Conservation (phyloP, 352 stramenopile species). For the Phytophthora brassicae region DNA sequence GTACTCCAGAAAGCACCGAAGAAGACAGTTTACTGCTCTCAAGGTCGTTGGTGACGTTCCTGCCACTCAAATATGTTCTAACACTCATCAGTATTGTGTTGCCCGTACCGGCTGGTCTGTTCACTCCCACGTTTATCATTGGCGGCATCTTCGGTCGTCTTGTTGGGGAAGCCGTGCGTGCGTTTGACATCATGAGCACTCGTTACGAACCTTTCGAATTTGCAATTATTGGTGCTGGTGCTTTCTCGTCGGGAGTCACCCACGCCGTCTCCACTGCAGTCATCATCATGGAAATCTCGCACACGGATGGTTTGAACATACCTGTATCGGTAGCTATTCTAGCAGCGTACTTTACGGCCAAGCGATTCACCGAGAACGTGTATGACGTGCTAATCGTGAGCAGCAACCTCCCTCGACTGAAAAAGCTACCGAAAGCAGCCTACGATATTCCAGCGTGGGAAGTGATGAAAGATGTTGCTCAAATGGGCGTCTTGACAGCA, state of each 20-base stretch:
- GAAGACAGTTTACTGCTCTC: conserved; percentile 64
- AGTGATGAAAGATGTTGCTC: conserved; percentile 77
- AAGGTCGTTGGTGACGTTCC: conserved; percentile 71
- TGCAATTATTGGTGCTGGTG: conserved; percentile 90
- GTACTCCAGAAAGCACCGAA: conserved; percentile 14
- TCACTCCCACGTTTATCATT: conserved; percentile 86
- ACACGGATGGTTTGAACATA: conserved; percentile 84
- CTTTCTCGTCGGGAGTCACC: conserved; percentile 92
- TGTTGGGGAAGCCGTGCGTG: conserved; percentile 71
- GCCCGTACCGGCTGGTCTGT: conserved; percentile 74
- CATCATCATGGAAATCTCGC: conserved; percentile 94
- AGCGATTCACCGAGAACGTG: conserved; percentile 90
- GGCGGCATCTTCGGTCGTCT: conserved; percentile 83
- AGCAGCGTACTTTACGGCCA: conserved; percentile 89
- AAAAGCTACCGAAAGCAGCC: conserved; percentile 81
- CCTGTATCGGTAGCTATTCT: conserved; percentile 89
- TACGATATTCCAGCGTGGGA: conserved; percentile 86
- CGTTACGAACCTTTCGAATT: conserved; percentile 91
- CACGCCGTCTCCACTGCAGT: conserved; percentile 91
- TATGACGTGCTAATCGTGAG: conserved; percentile 91
- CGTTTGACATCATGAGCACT: conserved; percentile 57
- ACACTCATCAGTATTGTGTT: conserved; percentile 79
- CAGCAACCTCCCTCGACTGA: conserved; percentile 71
- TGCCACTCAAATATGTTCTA: conserved; percentile 79
- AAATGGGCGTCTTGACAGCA: conserved; percentile 64